Percentiles rank a stretch among this genome's conserved stretches.
Evolutionary conservation across 1,284 basidiomycete species (phyloP).

Genomic region (Abortiporus biennis): DNA sequence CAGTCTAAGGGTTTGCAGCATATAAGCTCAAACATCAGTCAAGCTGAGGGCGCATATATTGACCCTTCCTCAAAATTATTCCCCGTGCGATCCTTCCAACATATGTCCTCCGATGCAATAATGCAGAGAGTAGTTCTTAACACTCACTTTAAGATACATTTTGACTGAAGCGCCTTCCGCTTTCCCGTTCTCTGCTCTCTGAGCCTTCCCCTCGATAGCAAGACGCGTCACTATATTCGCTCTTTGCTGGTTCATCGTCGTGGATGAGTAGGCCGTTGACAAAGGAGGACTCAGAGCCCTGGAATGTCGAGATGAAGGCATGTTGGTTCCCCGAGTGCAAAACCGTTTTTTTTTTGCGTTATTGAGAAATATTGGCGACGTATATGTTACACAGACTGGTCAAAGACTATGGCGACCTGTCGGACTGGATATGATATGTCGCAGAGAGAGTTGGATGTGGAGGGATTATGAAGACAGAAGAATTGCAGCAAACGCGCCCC

Average conservation of each 20-base stretch:
- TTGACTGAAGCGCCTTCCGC: conserved; percentile 59
- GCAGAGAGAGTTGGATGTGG: background rate
- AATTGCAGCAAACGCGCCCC: background rate
- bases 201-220: conserved; percentile 67
- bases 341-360: no score
- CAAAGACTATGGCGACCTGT: no score
- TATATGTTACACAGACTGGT: no score
- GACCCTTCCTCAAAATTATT: no score
- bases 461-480: background rate
- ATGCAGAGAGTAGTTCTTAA: no score
- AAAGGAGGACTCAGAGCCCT: conserved; percentile 37
- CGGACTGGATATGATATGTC: background rate
- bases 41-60: no score
- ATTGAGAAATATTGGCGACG: no score
- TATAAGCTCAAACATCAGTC: no score
- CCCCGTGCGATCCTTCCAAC: no score
- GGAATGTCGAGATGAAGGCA: conserved; percentile 26
- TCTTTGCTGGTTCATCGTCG: conserved; percentile 34
- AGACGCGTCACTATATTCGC: conserved; percentile 68
- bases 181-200: conserved; percentile 53
- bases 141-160: conserved; percentile 79
- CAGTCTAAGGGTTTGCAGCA: no score
- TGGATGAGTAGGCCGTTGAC: conserved; percentile 30
- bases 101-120: no score
- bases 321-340: conserved; percentile 8